phyloP scores from a whole-genome alignment of 2,329 filamentous ascomycete species.

The Ambrosiella xylebori region DNA sequence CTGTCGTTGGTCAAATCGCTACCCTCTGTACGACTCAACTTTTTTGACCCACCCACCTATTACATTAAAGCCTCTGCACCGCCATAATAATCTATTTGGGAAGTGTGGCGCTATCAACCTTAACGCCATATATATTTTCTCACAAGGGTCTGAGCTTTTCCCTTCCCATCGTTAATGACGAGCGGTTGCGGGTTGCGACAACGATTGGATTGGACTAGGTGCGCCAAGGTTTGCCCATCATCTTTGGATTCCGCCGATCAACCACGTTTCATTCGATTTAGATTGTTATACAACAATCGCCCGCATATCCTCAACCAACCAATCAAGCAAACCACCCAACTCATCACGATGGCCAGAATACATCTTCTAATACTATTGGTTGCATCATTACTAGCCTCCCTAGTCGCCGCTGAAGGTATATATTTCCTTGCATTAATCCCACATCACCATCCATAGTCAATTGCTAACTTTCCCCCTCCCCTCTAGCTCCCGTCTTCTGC shows the following conservation, averaged over 20 bases:
- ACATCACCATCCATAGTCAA: neutral
- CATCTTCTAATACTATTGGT: conserved; percentile 22
- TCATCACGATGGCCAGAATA: conserved; percentile 23
- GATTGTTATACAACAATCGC: no score
- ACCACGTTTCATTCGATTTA: no score
- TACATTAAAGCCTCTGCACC: neutral
- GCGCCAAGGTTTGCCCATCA: no score
- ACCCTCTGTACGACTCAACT: neutral
- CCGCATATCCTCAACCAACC: neutral
- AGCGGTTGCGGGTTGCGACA: no score
- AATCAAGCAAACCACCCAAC: neutral
- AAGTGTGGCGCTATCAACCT: neutral
- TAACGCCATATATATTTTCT: neutral
- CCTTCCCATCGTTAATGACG: no score
- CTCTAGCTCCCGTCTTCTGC: conserved; percentile 43
- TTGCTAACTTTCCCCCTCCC: neutral
- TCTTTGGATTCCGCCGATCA: no score
- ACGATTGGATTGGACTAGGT: no score
- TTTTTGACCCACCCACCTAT: neutral
- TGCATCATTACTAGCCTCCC: conserved; percentile 19
- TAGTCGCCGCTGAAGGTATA: conserved; percentile 28
- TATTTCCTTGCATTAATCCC: conserved; percentile 4
- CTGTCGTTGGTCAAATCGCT: neutral
- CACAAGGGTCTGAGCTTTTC: no score
- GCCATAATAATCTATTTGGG: neutral